Percentiles rank a stretch among this genome's conserved stretches.
Conservation (phyloP, 2,329 filamentous ascomycete species). For the Botrytis medusae region DNA sequence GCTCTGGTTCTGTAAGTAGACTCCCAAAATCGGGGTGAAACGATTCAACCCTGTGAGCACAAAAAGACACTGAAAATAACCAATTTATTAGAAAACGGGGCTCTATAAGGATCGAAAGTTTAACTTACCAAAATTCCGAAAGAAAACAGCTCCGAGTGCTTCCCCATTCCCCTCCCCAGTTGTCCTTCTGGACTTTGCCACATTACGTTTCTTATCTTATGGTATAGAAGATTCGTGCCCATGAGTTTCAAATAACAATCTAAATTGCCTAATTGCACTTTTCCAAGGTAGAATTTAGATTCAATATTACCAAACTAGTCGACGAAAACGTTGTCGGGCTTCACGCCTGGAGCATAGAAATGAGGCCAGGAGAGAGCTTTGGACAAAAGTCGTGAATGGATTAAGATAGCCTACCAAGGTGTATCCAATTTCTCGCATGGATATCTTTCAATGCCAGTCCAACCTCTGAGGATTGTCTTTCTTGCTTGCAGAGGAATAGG, state of each 20-base stretch:
- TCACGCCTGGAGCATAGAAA: slow-evolving; percentile 15
- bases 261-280: slow-evolving; percentile 23
- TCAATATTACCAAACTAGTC: slow-evolving; percentile 22
- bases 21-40: slow-evolving; percentile 35
- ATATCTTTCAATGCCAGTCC: slow-evolving; percentile 23
- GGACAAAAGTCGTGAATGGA: background rate
- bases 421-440: slow-evolving; percentile 26
- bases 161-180: slow-evolving; percentile 26
- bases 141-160: slow-evolving; percentile 28
- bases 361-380: slow-evolving; percentile 6
- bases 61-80: slow-evolving; percentile 31
- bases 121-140: slow-evolving; percentile 27
- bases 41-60: slow-evolving; percentile 34
- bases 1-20: slow-evolving; percentile 33
- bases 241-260: slow-evolving; percentile 25
- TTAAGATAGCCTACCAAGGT: slow-evolving; percentile 22
- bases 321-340: slow-evolving; percentile 24
- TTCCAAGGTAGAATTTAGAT: slow-evolving; percentile 8
- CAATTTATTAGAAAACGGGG: slow-evolving; percentile 13
- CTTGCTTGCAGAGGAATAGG: slow-evolving; percentile 13
- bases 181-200: slow-evolving; percentile 28
- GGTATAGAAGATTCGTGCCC: slow-evolving; percentile 22
- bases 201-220: slow-evolving; percentile 28
- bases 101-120: slow-evolving; percentile 2
- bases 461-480: slow-evolving; percentile 13